Evolutionary conservation across 306 rosid species (phyloP).

Genomic region (Senna tora): DNA sequence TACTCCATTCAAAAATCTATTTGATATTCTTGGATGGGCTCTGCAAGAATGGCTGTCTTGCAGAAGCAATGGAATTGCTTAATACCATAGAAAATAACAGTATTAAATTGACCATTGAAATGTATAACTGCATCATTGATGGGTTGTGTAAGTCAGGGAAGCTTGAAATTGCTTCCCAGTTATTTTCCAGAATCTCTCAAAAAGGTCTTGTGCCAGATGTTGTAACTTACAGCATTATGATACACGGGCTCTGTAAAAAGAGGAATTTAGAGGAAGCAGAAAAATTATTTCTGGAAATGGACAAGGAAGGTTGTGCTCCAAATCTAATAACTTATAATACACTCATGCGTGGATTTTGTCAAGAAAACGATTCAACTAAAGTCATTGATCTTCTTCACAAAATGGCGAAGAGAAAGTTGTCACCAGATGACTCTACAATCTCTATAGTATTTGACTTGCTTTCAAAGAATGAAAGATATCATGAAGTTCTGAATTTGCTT

Average conservation of each 20-base stretch:
- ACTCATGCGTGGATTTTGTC: conserved; percentile 48
- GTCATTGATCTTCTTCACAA: conserved; percentile 56
- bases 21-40: conserved; percentile 43
- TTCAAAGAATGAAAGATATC: conserved; percentile 41
- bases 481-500: conserved; percentile 44
- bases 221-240: conserved; percentile 48
- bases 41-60: conserved; percentile 44
- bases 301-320: conserved; percentile 51
- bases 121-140: conserved; percentile 11
- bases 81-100: conserved; percentile 31
- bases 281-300: conserved; percentile 45
- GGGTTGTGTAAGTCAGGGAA: conserved; percentile 44
- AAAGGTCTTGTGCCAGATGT: conserved; percentile 38
- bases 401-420: conserved; percentile 42
- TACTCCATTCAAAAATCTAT: conserved; percentile 34
- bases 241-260: conserved; percentile 48
- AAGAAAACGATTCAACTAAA: conserved; percentile 38
- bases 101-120: conserved; percentile 23
- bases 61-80: conserved; percentile 50
- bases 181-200: conserved; percentile 34
- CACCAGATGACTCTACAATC: conserved; percentile 43
- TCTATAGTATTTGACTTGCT: conserved; percentile 46
- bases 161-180: conserved; percentile 47
- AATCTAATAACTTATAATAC: conserved; percentile 39
- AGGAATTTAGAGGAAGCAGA: conserved; percentile 50